These are phyloP conservation scores for Phylloporus arenicola DNA, from an alignment of 768 basidiomycete species.

Conservation along the genomic window DNA sequence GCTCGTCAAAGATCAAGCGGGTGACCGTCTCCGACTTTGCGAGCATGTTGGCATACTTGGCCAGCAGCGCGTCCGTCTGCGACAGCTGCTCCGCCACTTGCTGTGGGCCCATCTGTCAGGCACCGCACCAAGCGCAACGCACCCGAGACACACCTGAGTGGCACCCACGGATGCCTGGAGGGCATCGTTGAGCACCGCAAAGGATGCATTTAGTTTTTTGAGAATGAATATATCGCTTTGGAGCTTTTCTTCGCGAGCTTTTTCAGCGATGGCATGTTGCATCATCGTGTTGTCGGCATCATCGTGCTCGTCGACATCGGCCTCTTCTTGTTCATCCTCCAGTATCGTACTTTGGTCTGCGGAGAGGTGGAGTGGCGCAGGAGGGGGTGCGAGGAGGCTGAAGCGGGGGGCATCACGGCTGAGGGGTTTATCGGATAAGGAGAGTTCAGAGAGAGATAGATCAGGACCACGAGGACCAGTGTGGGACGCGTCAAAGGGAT, in stretches of 20 bases:
- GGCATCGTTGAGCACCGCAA: slow-evolving; percentile 64
- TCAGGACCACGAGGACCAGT: slow-evolving; percentile 45
- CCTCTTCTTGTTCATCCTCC: slow-evolving; percentile 17
- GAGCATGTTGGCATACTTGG: slow-evolving; percentile 68
- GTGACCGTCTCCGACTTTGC: slow-evolving; percentile 65
- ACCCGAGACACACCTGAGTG: slow-evolving; percentile 52
- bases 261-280: slow-evolving; percentile 23
- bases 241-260: slow-evolving; percentile 63
- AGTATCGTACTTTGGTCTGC: slow-evolving; percentile 22
- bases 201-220: slow-evolving; percentile 65
- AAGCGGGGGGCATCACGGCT: slow-evolving; percentile 29
- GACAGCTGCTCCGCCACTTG: slow-evolving; percentile 60
- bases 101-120: slow-evolving; percentile 30
- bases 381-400: slow-evolving; percentile 29
- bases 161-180: slow-evolving; percentile 56
- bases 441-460: slow-evolving; percentile 55
- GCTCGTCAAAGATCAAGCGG: slow-evolving; percentile 67
- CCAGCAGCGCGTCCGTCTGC: slow-evolving; percentile 67
- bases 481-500: slow-evolving; percentile 27
- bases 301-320: slow-evolving; percentile 9
- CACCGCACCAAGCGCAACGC: background rate
- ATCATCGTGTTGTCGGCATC: slow-evolving; percentile 23
- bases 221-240: slow-evolving; percentile 69
- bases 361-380: slow-evolving; percentile 12
- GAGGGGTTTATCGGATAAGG: slow-evolving; percentile 33